Evolutionary conservation across 148 eudicot species (phyloP), one percentile per base, ranked within the genome.

Genomic region (Silene uniflora): DNA sequence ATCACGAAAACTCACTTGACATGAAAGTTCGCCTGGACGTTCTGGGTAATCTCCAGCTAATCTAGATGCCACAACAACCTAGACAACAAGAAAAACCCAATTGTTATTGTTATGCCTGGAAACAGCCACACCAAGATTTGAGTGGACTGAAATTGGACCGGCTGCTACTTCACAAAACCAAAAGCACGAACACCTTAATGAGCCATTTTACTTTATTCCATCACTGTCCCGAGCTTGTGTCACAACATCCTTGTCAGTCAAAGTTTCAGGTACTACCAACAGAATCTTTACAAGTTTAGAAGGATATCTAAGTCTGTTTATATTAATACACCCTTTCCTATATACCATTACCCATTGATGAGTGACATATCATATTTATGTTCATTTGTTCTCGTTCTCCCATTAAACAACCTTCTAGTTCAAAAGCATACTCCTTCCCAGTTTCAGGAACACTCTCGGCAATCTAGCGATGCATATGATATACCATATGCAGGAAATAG

Each of bases 11-110:
- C 81, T 74, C 78, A 91, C 98, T 96, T 93, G 93, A 80, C 98
- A 93, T 25, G 80, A 39, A 49, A 86, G 96, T 83, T 93, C 96
- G 71, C 91, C 93, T 6, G 86, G 79, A 64, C 96, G 83, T 82
- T 91, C 93, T 24, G 97, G 98, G 78, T 82, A 85, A 70, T 85
- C 91, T 76, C 79, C 90, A 70, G 78, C 86, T 27, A 85, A 81
- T 81, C 87, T 87, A 63, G 86, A 80, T 77, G 77, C 82, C 70
- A 78, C 87, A 24, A 79, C 86, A 73, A 89, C 89, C 92, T 87
- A 83, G 63, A 21, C 39, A 78, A 18, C 49, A 63, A 59, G 23
- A 7, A 32, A 59, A 67, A 23, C 18, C 47, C 58, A 13, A 32
- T 32, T 32, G 35, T 32, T 3, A 32, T 16, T 42, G 67, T 83